Evolutionary conservation across 192 early-diverging fungal species (phyloP).

Genomic region (Rhizophagus clarus): DNA sequence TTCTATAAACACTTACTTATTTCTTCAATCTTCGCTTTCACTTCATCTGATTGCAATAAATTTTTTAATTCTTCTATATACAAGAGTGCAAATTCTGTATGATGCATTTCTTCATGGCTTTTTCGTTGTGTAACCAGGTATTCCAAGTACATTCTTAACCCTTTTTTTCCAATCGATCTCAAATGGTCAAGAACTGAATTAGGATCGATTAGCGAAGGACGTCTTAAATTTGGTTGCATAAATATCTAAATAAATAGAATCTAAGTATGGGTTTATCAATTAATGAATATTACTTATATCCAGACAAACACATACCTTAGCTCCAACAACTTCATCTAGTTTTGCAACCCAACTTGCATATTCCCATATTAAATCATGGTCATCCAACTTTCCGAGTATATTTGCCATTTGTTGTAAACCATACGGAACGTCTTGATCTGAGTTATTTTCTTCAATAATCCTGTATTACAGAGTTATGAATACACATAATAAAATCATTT

Average conservation of each 20-base stretch:
- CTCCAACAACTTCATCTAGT: slow-evolving; percentile 45
- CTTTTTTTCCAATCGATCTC: slow-evolving; percentile 38
- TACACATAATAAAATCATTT: neutral
- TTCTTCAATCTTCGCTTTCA: slow-evolving; percentile 3
- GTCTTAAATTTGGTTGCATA: slow-evolving; percentile 37
- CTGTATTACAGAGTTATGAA: slow-evolving; percentile 28
- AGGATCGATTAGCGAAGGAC: slow-evolving; percentile 42
- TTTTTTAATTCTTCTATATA: slow-evolving; percentile 41
- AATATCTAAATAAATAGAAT: slow-evolving; percentile 37
- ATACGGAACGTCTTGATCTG: slow-evolving; percentile 53
- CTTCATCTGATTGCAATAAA: slow-evolving; percentile 20
- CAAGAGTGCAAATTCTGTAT: slow-evolving; percentile 42
- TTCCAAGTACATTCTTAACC: slow-evolving; percentile 49
- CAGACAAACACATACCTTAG: slow-evolving; percentile 40
- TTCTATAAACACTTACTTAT: slow-evolving; percentile 4
- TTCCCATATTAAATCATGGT: slow-evolving; percentile 41
- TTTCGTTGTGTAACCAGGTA: slow-evolving; percentile 52
- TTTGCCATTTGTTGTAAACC: slow-evolving; percentile 47
- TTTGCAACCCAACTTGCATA: slow-evolving; percentile 59
- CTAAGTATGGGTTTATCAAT: neutral
- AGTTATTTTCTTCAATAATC: slow-evolving; percentile 54
- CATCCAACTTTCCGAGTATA: slow-evolving; percentile 38
- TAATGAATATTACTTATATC: neutral
- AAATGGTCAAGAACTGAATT: slow-evolving; percentile 36
- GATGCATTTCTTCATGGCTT: slow-evolving; percentile 44